These are phyloP conservation scores for Fusarium xyrophilum DNA, from an alignment of 2,329 filamentous ascomycete species.

Conservation along the genomic window DNA sequence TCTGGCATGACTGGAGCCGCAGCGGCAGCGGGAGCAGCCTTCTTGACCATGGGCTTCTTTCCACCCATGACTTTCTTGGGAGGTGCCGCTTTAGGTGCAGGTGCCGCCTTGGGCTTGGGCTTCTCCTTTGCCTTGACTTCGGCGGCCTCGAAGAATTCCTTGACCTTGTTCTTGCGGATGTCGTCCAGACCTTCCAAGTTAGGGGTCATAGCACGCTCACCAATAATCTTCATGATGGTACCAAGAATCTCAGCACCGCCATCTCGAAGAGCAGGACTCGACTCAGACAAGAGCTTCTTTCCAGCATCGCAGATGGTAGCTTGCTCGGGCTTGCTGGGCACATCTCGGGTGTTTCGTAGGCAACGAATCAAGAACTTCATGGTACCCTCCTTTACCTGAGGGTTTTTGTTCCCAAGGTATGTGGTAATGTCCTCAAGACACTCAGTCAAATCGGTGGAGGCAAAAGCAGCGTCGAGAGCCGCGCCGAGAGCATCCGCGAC, in stretches of 20 bases:
- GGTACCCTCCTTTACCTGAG: slow-evolving; percentile 94
- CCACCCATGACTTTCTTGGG: slow-evolving; percentile 57
- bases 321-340: slow-evolving; percentile 84
- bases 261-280: slow-evolving; percentile 82
- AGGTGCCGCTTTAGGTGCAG: slow-evolving; percentile 60
- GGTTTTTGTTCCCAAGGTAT: slow-evolving; percentile 92
- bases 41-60: slow-evolving; percentile 54
- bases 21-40: slow-evolving; percentile 46
- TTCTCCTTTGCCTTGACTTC: slow-evolving; percentile 65
- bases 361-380: slow-evolving; percentile 92
- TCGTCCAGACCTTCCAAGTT: slow-evolving; percentile 93
- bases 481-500: slow-evolving; percentile 88
- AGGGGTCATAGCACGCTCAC: slow-evolving; percentile 92
- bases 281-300: slow-evolving; percentile 90
- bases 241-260: slow-evolving; percentile 92
- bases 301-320: slow-evolving; percentile 84
- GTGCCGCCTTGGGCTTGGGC: slow-evolving; percentile 76
- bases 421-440: slow-evolving; percentile 90
- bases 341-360: slow-evolving; percentile 80
- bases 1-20: slow-evolving; percentile 53
- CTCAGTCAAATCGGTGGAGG: slow-evolving; percentile 75
- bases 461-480: slow-evolving; percentile 76
- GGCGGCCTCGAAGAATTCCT: slow-evolving; percentile 80
- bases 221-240: slow-evolving; percentile 98
- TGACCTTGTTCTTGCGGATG: slow-evolving; percentile 93